These are phyloP conservation scores for Dimocarpus longan DNA, from an alignment of 345 rosid genomes.

Conservation along the genomic window DNA sequence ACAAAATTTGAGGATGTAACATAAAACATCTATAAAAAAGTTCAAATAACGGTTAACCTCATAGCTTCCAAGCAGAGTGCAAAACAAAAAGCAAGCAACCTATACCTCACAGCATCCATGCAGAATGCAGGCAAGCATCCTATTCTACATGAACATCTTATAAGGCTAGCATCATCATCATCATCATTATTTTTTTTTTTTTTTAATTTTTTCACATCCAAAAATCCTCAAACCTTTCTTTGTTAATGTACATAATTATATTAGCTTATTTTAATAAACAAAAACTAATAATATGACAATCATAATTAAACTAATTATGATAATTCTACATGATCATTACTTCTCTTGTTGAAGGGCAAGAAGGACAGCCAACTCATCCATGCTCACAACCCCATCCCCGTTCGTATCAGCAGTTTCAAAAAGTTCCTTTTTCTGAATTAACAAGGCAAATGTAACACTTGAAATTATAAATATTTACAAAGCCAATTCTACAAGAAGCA, in stretches of 20 bases:
- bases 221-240: neutral
- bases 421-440: conserved; percentile 81
- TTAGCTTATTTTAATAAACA: neutral
- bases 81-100: no score
- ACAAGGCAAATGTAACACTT: conserved; percentile 32
- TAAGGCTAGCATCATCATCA: neutral
- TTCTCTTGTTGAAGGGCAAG: conserved; percentile 85
- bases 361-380: conserved; percentile 92
- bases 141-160: neutral
- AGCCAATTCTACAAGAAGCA: neutral
- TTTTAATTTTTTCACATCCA: neutral
- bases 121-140: neutral
- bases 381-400: conserved; percentile 84
- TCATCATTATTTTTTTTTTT: no score
- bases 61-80: neutral
- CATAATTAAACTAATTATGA: conserved; percentile 7
- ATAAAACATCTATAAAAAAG: neutral
- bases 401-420: conserved; percentile 89
- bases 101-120: neutral
- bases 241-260: neutral
- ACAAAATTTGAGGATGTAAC: neutral
- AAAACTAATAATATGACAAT: neutral
- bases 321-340: conserved; percentile 46
- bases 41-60: neutral
- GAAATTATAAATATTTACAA: conserved; percentile 15